Conservation (phyloP, 352 stramenopile genomes). For the Nothophytophthora sp. region DNA sequence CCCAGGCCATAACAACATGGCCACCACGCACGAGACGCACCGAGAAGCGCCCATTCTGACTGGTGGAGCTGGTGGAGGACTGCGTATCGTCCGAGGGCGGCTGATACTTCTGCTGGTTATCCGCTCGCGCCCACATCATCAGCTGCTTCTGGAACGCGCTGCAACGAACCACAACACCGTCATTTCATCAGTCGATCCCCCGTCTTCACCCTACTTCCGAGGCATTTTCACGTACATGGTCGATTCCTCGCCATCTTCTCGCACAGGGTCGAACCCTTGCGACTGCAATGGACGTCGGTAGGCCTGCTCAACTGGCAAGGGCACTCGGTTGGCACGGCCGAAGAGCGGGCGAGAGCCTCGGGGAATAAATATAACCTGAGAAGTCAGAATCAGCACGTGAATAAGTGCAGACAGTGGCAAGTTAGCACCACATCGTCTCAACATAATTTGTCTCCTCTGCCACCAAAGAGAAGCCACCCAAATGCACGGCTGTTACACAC, state of each 20-base stretch:
- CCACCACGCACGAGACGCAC: conserved; percentile 18
- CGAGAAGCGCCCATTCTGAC: conserved; percentile 49
- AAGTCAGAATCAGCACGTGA: conserved; percentile 14
- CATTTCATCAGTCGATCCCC: no score
- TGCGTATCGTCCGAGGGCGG: conserved; percentile 54
- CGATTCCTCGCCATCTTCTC: conserved; percentile 50
- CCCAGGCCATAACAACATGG: not conserved
- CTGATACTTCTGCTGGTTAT: conserved; percentile 52
- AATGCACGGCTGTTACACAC: conserved; percentile 2
- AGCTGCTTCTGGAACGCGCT: conserved; percentile 77
- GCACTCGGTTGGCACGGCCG: conserved; percentile 42
- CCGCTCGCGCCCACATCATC: conserved; percentile 74
- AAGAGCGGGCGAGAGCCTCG: conserved; percentile 71
- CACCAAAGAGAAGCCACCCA: conserved; percentile 2
- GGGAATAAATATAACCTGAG: conserved; percentile 82
- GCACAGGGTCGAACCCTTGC: conserved; percentile 35
- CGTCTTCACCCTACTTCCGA: no score
- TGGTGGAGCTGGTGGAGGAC: conserved; percentile 61
- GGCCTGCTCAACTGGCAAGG: conserved; percentile 42
- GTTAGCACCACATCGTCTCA: conserved; percentile 15
- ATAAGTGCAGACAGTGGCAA: conserved; percentile 10
- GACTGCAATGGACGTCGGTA: conserved; percentile 43
- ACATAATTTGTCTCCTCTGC: not conserved
- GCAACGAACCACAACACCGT: conserved; percentile 4
- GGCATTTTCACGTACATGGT: conserved; percentile 60